A percentile compares a stretch with the other conserved stretches of the same genome.
Conservation (phyloP, 2,329 filamentous ascomycete genomes). For the Penicillium sp. region DNA sequence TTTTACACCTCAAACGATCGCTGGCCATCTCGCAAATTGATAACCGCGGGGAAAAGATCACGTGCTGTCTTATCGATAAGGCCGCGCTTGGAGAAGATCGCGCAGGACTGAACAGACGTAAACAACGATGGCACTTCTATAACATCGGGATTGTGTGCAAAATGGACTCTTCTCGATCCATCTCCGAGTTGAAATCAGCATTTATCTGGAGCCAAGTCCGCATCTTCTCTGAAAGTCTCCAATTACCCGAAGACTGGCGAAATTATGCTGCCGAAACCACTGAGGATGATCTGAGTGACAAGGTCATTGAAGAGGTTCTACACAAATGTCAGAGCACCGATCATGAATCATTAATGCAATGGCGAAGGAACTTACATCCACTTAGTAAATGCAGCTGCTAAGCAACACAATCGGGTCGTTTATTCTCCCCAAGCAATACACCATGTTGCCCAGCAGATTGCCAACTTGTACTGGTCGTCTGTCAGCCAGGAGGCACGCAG, state of each 20-base stretch:
- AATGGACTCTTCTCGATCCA: slow-evolving; percentile 44
- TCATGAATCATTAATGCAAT: background rate
- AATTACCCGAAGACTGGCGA: slow-evolving; percentile 47
- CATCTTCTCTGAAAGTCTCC: slow-evolving; percentile 48
- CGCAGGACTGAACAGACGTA: slow-evolving; percentile 12
- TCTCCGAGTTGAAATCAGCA: slow-evolving; percentile 50
- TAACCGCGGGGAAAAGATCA: slow-evolving; percentile 1
- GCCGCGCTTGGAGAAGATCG: slow-evolving; percentile 1
- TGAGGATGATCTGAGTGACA: slow-evolving; percentile 47
- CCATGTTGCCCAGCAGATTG: slow-evolving; percentile 55
- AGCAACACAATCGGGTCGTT: slow-evolving; percentile 52
- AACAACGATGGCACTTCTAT: slow-evolving; percentile 5
- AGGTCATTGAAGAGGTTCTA: slow-evolving; percentile 49
- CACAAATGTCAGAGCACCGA: slow-evolving; percentile 44
- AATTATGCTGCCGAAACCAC: slow-evolving; percentile 41
- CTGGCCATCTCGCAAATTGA: background rate
- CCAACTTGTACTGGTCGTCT: slow-evolving; percentile 53
- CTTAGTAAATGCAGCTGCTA: slow-evolving; percentile 50
- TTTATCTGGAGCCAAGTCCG: slow-evolving; percentile 53
- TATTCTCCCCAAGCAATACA: slow-evolving; percentile 54
- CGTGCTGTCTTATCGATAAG: slow-evolving; percentile 13
- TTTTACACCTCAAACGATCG: background rate
- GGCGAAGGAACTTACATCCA: slow-evolving; percentile 1
- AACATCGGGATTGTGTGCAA: background rate
- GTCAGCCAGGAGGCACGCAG: slow-evolving; percentile 38